A percentile compares a stretch with the other conserved stretches of the same genome.
phyloP scores from a whole-genome alignment of 768 basidiomycete species.

The Amanita pallidorosea region DNA sequence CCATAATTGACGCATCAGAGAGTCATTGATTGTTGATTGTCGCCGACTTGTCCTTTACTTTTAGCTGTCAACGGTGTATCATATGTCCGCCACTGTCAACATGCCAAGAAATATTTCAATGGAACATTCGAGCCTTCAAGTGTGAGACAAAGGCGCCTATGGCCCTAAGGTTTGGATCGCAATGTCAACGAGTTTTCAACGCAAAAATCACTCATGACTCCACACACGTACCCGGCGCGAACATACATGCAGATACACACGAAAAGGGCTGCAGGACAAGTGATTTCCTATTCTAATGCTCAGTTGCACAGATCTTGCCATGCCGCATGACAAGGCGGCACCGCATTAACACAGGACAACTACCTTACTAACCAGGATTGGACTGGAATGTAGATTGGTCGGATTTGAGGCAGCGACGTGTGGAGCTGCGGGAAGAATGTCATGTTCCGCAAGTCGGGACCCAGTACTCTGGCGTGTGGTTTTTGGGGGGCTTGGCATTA shows the following conservation, averaged over 20 bases:
- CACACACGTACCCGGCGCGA: neutral
- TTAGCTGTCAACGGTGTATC: neutral
- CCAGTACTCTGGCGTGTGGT: neutral
- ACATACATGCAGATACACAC: neutral
- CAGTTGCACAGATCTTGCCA: neutral
- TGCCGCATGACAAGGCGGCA: neutral
- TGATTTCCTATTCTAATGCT: neutral
- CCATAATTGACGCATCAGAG: neutral
- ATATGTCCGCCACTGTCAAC: neutral
- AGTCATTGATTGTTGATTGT: too few species aligned
- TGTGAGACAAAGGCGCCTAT: neutral
- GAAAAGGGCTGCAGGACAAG: neutral
- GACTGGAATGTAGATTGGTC: neutral
- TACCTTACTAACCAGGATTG: neutral
- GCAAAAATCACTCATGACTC: neutral
- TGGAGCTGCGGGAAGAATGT: neutral
- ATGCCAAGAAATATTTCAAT: neutral
- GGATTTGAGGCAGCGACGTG: neutral
- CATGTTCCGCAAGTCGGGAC: neutral
- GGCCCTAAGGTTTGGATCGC: neutral
- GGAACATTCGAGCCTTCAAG: neutral
- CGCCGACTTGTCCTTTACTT: neutral
- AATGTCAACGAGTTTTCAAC: neutral
- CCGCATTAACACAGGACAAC: neutral
- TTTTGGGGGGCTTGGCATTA: too few species aligned